Evolutionary conservation across 2,329 filamentous ascomycete species (phyloP).

Genomic region (Aspergillus spinulosporus): DNA sequence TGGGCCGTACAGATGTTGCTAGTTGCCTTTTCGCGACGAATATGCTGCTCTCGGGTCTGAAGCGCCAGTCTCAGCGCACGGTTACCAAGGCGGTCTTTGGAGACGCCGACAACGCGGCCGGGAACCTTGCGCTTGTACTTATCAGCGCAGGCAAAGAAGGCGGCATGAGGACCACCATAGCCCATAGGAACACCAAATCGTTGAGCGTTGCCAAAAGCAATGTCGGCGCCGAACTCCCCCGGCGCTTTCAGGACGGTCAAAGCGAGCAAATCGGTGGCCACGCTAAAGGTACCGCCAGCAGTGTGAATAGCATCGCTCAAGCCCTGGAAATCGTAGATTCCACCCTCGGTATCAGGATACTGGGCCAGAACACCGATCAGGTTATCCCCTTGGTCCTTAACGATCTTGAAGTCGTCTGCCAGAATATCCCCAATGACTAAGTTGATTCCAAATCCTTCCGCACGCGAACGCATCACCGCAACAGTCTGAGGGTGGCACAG

Average conservation of each 20-base stretch:
- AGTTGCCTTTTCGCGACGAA: conserved; percentile 91
- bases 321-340: conserved; percentile 70
- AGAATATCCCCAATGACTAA: conserved; percentile 73
- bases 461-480: conserved; percentile 78
- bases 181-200: conserved; percentile 89
- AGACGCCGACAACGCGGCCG: conserved; percentile 84
- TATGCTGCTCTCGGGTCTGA: conserved; percentile 94
- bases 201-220: conserved; percentile 91
- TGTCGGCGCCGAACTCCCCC: conserved; percentile 91
- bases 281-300: conserved; percentile 76
- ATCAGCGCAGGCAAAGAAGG: conserved; percentile 90
- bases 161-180: conserved; percentile 88
- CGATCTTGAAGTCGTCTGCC: conserved; percentile 61
- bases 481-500: conserved; percentile 83
- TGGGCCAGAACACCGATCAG: conserved; percentile 87
- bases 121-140: conserved; percentile 94
- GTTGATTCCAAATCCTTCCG: conserved; percentile 86
- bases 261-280: conserved; percentile 85
- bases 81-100: conserved; percentile 82
- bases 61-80: conserved; percentile 79
- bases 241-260: conserved; percentile 85
- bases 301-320: conserved; percentile 77
- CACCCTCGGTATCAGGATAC: conserved; percentile 87
- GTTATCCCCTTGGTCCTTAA: conserved; percentile 75
- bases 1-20: conserved; percentile 98